Evolutionary conservation across 73 alveolate genomes (phyloP).

Genomic region (Paramecium tetraurelia): DNA sequence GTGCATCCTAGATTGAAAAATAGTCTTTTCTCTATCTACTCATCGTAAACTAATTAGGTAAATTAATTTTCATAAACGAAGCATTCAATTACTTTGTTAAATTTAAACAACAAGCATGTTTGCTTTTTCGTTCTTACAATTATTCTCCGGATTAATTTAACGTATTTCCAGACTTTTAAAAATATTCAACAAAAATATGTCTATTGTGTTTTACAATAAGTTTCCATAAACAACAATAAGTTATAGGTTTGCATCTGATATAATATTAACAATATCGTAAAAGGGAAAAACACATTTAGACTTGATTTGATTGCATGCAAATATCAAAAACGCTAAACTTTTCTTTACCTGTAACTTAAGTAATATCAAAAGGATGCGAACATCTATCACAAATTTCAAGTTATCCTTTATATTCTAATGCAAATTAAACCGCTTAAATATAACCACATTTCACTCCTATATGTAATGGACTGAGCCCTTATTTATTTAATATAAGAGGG

Average conservation of each 20-base stretch:
- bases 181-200: neutral
- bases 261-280: neutral
- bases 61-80: conserved; percentile 2
- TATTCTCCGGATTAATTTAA: neutral
- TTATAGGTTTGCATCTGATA: neutral
- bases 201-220: neutral
- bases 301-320: neutral
- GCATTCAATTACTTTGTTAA: neutral
- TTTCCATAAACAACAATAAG: neutral
- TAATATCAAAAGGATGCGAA: neutral
- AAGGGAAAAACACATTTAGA: neutral
- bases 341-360: neutral
- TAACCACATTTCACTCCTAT: neutral
- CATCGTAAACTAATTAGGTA: neutral
- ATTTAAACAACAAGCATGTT: neutral
- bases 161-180: neutral
- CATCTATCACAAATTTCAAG: neutral
- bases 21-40: neutral
- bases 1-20: neutral
- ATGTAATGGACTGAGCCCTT: neutral
- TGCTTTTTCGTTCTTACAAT: neutral
- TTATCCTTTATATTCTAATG: conserved; percentile 9
- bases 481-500: neutral
- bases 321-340: neutral
- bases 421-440: neutral